Evolutionary conservation across 345 rosid genomes (phyloP).

Genomic region (Camelina laxa): DNA sequence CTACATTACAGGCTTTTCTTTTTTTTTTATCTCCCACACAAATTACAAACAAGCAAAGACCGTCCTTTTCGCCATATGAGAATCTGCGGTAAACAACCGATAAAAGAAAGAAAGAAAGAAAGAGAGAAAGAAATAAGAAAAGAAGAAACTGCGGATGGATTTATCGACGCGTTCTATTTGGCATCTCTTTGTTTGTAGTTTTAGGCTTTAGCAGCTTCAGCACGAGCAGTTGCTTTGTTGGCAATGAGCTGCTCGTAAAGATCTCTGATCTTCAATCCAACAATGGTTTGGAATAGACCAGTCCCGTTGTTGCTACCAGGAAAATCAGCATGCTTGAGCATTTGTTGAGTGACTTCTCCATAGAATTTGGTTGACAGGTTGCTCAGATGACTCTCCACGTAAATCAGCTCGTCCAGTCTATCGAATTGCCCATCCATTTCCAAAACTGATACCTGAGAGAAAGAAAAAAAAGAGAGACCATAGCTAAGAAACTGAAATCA

Average conservation of each 20-base stretch:
- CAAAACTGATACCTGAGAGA: slow-evolving; percentile 75
- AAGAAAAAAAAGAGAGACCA: background rate
- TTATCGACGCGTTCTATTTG: slow-evolving; percentile 34
- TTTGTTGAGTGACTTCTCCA: slow-evolving; percentile 93
- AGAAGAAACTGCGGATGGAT: slow-evolving; percentile 36
- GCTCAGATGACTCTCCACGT: slow-evolving; percentile 93
- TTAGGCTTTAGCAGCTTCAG: slow-evolving; percentile 63
- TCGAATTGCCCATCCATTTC: slow-evolving; percentile 99
- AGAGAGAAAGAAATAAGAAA: slow-evolving; percentile 16
- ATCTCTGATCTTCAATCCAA: slow-evolving; percentile 90
- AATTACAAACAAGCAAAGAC: slow-evolving; percentile 41
- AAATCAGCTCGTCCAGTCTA: slow-evolving; percentile 93
- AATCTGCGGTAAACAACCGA: slow-evolving; percentile 31
- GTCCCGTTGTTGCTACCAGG: slow-evolving; percentile 98
- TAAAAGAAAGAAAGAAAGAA: background rate
- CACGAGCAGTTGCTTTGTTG: slow-evolving; percentile 56
- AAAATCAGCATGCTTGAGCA: slow-evolving; percentile 94
- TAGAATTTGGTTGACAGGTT: slow-evolving; percentile 93
- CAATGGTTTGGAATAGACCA: slow-evolving; percentile 90
- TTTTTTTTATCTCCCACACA: slow-evolving; percentile 36
- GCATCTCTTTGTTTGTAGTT: background rate
- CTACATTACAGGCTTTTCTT: slow-evolving; percentile 34
- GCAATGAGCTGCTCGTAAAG: slow-evolving; percentile 79
- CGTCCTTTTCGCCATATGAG: slow-evolving; percentile 40
- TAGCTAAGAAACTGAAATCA: slow-evolving; percentile 7